Evolutionary conservation across 1,284 basidiomycete species (phyloP), one percentile per base, ranked within the genome.

Genomic region (Boletellus deceptivus): DNA sequence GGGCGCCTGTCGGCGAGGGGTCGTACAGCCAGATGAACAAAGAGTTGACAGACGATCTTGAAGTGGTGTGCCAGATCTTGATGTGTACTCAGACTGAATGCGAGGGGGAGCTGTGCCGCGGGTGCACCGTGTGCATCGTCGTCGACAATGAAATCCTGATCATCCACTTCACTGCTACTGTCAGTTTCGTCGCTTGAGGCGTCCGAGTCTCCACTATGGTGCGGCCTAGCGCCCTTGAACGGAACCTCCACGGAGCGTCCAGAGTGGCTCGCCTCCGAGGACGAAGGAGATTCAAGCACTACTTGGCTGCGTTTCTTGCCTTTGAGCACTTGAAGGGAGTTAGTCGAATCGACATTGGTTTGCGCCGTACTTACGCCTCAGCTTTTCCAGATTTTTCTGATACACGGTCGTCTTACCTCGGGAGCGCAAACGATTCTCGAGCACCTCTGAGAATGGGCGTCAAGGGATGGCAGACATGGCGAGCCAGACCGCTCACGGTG

Each of bases 21-120:
- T 22, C 73, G 77, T 29, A 91, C 82, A 18, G 86, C 86, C 37
- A 93, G 72, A 57, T 93, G 85, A 3, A 93, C 85, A 58, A 92
- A 86, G 38, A 93, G 79, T 62, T 94, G 91, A 59, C 89, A 92
- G 29, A 93, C 78, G 43, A 89, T 84, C 69, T 91, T 91, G 76
- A 91, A 91, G 53, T 90, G 86, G 55, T 86, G 79, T 14, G 77
- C 71, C 18, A 87, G 72, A 59, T 89, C 86, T 65, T 92, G 84
- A 61, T 85, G 82, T 0, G 83, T 76, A 53, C 80, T 79, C 80
- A 88, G 82, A 63, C 87, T 91, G 69, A 91, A 94, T 57, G 84
- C 76, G 20, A 75, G 72, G 6, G 91, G 92, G 14, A 93, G 75
- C 31, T 77, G 68, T 14, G 75, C 68, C 2, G 70, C 59, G 0